Base-by-base conservation (phyloP, 257 asterid species). In the Solanum chmielewskii region DNA sequence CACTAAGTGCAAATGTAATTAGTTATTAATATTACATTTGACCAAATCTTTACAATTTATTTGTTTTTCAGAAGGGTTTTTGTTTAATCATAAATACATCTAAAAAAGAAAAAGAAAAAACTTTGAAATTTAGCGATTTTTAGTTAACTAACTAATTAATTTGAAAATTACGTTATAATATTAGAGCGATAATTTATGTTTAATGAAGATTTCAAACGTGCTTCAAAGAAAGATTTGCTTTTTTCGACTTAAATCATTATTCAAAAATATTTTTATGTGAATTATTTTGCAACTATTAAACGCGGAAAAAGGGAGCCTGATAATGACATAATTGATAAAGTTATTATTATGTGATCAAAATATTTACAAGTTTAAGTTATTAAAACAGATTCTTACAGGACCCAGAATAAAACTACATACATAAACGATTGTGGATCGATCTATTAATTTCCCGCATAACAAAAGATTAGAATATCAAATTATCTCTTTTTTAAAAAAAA, bases 271-370 rank as follows among this genome's bases (percentile, higher is more conserved):
- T 52, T 52, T 52, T 35, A 71, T 20, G 31, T 20, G 23, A 35
- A 35, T 16, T 73, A 35, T 73, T 35, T 73, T 35, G 47, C 9
- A 73, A 73, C 47, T 73, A 18, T 35, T 9, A 35, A 71, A 35
- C 0, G 11, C 31, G 2, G 1, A 66, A 52, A 52, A 64, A 2
- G 18, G 2, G 9, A 3, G 2, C 0, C 0, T 33, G 35, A 4
- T 1, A 33, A 33, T 66, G 1, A 13, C 2, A 3, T 12, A 66
- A 66, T 13, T 7, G 4, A 0, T 66, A 11, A 62, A 62, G 2
- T 66, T 66, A 1, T 66, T 25, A 14, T 12, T 25, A 66, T 2
- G 20, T 66, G 2, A 66, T 66, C 15, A 66, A 7, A 0, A 66
- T 4, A 1, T 66, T 66, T 11, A 64, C 4, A 11, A n/a, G 9